Evolutionary conservation across 805 yeast genomes (phyloP).

Genomic region (Scheffersomyces ergatensis): DNA sequence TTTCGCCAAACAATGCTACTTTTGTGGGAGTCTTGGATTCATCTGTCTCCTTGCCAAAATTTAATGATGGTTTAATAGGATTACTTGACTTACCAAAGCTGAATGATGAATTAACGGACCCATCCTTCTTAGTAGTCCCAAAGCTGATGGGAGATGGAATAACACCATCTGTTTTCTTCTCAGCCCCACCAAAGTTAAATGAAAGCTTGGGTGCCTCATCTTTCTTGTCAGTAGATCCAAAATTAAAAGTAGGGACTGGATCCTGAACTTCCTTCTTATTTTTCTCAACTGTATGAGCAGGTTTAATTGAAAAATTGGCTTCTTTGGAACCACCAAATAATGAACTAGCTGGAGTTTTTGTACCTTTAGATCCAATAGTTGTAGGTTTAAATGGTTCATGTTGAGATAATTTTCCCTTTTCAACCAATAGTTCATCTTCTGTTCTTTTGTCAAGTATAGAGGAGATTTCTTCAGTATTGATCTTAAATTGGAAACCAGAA

Average conservation of each 20-base stretch:
- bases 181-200: conserved; percentile 4
- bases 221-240: conserved; percentile 1
- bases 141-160: not conserved
- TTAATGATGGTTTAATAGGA: too few species aligned
- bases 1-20: not conserved
- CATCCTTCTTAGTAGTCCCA: not conserved
- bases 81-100: too few species aligned
- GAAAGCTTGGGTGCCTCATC: conserved; percentile 7
- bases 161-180: not conserved
- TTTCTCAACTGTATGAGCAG: not conserved
- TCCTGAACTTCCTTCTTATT: not conserved
- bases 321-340: too few species aligned
- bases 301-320: not conserved
- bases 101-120: too few species aligned
- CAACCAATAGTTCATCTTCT: conserved; percentile 8
- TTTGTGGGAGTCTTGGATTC: not conserved
- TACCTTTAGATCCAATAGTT: not conserved
- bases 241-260: conserved; percentile 4
- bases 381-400: not conserved
- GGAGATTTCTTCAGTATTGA: conserved; percentile 25
- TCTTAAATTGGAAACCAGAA: conserved; percentile 35
- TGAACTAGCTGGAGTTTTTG: not conserved
- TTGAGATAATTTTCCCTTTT: conserved; percentile 1
- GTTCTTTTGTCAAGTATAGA: conserved; percentile 19
- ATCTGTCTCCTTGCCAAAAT: conserved; percentile 1